Evolutionary conservation across 2,329 filamentous ascomycete genomes (phyloP).

Genomic region (Hypoxylon rubiginosum): DNA sequence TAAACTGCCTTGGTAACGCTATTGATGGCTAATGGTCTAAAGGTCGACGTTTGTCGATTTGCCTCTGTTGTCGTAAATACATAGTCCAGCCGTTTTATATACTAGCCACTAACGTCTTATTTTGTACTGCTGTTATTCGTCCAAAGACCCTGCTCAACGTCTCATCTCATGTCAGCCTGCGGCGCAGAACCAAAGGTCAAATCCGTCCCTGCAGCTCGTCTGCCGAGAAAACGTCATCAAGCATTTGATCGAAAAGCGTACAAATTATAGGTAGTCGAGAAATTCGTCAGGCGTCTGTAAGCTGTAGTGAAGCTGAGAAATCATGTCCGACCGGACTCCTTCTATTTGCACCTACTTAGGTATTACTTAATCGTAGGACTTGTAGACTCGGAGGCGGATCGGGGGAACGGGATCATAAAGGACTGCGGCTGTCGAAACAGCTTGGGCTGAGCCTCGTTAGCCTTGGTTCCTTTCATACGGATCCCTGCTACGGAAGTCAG

Average conservation of each 20-base stretch:
- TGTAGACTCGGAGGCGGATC: background rate
- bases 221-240: slow-evolving; percentile 33
- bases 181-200: slow-evolving; percentile 13
- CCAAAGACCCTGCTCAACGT: background rate
- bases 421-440: slow-evolving; percentile 19
- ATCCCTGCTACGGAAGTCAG: slow-evolving; percentile 9
- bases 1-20: background rate
- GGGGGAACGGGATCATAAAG: slow-evolving; percentile 8
- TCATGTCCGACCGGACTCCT: slow-evolving; percentile 3
- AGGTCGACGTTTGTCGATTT: background rate
- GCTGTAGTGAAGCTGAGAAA: background rate
- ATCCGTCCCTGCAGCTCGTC: slow-evolving; percentile 32
- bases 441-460: slow-evolving; percentile 22
- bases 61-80: background rate
- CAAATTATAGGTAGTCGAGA: background rate
- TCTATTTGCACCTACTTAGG: background rate
- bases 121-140: background rate
- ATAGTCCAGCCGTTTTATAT: background rate
- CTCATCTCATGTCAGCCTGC: slow-evolving; percentile 33
- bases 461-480: slow-evolving; percentile 10
- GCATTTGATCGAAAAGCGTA: slow-evolving; percentile 3
- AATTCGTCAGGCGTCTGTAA: background rate
- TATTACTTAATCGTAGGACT: slow-evolving; percentile 1
- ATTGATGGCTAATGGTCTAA: background rate
- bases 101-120: background rate